Percentiles rank a stretch among this genome's conserved stretches.
Evolutionary conservation across 768 basidiomycete genomes (phyloP).

Genomic region (Auriculariales sp.): DNA sequence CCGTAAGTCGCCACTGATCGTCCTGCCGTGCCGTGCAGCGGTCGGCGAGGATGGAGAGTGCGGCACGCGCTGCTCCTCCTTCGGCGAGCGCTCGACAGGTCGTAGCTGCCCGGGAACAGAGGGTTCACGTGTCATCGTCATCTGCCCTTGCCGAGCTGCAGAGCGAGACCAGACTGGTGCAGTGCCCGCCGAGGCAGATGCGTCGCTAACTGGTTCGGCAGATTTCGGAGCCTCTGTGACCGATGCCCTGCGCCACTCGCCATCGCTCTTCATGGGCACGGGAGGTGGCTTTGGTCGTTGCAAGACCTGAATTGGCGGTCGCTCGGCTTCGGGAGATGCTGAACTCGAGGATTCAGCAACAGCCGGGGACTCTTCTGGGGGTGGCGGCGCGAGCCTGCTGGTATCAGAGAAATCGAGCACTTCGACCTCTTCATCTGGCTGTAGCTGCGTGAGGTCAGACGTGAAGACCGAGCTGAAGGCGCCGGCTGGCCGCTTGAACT

Average conservation of each 20-base stretch:
- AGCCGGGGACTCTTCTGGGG: conserved; percentile 13
- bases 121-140: background rate
- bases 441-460: conserved; percentile 24
- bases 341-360: conserved; percentile 8
- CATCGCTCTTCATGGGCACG: conserved; percentile 19
- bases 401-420: conserved; percentile 73
- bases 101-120: conserved; percentile 1
- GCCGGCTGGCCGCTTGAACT: background rate
- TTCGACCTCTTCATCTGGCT: conserved; percentile 49
- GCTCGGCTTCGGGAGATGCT: conserved; percentile 19
- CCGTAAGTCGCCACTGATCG: conserved; percentile 29
- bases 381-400: conserved; percentile 40
- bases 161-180: background rate
- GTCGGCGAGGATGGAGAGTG: background rate
- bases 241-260: conserved; percentile 30
- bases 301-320: background rate
- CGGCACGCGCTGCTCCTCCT: conserved; percentile 1
- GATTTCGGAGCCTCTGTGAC: background rate
- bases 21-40: conserved; percentile 16
- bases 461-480: background rate
- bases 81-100: background rate
- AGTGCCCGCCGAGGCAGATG: background rate
- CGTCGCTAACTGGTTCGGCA: no score
- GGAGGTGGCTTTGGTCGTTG: background rate
- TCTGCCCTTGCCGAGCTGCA: no score